Base-by-base conservation (phyloP, 1,284 basidiomycete species). In the Cutaneotrichosporon daszewskae region DNA sequence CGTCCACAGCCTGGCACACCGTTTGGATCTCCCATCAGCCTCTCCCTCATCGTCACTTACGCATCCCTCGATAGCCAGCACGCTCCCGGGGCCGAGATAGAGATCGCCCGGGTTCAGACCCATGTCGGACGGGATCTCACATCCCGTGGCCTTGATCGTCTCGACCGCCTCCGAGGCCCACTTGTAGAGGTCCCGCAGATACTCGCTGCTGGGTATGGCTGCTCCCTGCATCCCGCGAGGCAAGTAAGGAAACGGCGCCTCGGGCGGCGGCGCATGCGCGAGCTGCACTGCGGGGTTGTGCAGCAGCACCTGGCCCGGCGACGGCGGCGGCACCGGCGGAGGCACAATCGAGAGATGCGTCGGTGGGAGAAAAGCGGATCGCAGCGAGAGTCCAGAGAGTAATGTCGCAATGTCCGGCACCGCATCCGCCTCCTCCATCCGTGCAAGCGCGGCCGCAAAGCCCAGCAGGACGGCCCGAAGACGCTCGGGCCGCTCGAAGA, bases 401-500 rank as follows among this genome's bases (percentile, higher is more conserved):
- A 67, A 45, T 8, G 47, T 37, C 11, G 59, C 59, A 4, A 69
- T 39, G 40, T 65, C 51, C 28, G 43, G 35, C 9, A 34, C n/a
- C 5, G 26, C 45, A 29, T 55, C 58, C 28, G 40, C 54, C 40
- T 76, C 74, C 57, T 87, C 83, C 5, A 91, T 71, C 28, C 83
- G 77, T 12, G 87, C 78, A 20, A 85, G 75, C 0, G 84, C 85
- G 4, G 84, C 83, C 2, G 87, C 78, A 5, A 92, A 74, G 1
- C 90, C 90, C 8, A 85, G 59, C 47, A 83, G 80, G 34, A 92
- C 79, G 0, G 89, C 88, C 34, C 82, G 77, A 13, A 95, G 71
- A n/a, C 90, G 79, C 66, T 92, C 85, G 0, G 89, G 90, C n/a
- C 87, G 77, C 64, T 95, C 90, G 17, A 90, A 80, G 46, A 92